A percentile compares a stretch with the other conserved stretches of the same genome.
Conservation (phyloP, 2,329 filamentous ascomycete genomes). For the Shiraia bambusicola region DNA sequence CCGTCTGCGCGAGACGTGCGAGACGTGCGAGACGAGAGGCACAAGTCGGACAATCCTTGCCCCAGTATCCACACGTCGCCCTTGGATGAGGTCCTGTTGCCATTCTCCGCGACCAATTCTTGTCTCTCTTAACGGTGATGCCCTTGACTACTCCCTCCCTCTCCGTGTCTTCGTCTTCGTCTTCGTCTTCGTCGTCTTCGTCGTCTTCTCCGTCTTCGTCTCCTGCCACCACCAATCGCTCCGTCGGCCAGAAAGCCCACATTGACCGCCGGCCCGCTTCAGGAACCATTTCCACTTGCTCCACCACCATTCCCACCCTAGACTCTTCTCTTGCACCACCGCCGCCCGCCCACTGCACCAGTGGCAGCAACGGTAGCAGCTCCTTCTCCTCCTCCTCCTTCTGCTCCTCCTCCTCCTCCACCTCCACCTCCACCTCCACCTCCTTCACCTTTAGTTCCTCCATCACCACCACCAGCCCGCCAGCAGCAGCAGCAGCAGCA, state of each 20-base stretch:
- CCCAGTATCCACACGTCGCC: conserved; percentile 39
- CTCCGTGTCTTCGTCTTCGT: conserved; percentile 27
- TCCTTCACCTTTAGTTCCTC: conserved; percentile 3
- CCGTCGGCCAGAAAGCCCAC: conserved; percentile 4
- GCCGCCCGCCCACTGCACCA: conserved; percentile 3
- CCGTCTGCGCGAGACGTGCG: no score
- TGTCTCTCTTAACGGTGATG: conserved; percentile 38
- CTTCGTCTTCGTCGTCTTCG: conserved; percentile 14
- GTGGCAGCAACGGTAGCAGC: no score
- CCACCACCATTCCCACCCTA: not conserved
- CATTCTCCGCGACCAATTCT: conserved; percentile 36
- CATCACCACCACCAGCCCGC: conserved; percentile 9
- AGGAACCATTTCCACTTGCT: conserved; percentile 3
- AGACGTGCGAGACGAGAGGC: conserved; percentile 29
- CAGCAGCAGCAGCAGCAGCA: conserved; percentile 9
- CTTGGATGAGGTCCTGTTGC: conserved; percentile 32
- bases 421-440: conserved; percentile 1
- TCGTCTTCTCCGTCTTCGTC: conserved; percentile 8
- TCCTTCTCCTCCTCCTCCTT: conserved; percentile 3
- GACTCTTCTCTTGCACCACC: not conserved
- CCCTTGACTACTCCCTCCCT: conserved; percentile 35
- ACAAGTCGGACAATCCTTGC: conserved; percentile 31
- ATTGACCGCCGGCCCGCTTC: conserved; percentile 7
- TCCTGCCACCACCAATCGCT: conserved; percentile 2
- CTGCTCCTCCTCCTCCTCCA: conserved; percentile 4